These are phyloP conservation scores for Lolium rigidum DNA, from an alignment of 176 grass and related monocot genomes.

Conservation along the genomic window DNA sequence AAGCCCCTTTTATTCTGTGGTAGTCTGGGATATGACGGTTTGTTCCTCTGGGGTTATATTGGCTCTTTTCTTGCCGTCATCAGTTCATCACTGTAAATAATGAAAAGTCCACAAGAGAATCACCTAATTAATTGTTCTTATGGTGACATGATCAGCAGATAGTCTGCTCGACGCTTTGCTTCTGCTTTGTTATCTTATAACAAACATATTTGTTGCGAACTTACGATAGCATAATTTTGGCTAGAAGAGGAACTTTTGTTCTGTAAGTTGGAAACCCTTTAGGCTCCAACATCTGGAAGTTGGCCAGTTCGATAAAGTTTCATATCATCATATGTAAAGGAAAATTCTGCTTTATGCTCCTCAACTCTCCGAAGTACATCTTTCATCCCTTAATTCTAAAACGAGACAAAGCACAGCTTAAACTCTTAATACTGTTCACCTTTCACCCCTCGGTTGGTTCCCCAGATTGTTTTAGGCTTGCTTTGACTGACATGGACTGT, in stretches of 20 bases:
- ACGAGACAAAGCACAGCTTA: neutral
- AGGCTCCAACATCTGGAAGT: slow-evolving; percentile 9
- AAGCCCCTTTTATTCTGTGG: slow-evolving; percentile 10
- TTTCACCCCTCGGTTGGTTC: neutral
- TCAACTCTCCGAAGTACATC: neutral
- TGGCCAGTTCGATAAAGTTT: neutral
- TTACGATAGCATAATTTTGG: slow-evolving; percentile 11
- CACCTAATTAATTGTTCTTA: slow-evolving; percentile 24
- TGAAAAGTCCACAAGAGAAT: neutral
- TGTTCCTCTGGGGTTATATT: slow-evolving; percentile 22
- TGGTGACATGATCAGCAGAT: neutral
- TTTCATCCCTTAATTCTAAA: slow-evolving; percentile 1
- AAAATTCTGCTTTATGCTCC: neutral
- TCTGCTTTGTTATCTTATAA: slow-evolving; percentile 13
- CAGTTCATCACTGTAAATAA: slow-evolving; percentile 26
- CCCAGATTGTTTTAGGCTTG: neutral
- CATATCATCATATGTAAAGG: too few species aligned
- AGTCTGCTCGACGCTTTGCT: neutral
- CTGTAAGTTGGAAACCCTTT: slow-evolving; percentile 1
- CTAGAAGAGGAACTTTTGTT: slow-evolving; percentile 24
- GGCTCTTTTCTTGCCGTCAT: neutral
- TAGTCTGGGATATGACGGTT: neutral
- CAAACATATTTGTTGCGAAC: neutral
- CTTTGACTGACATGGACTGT: neutral
- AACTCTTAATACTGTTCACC: neutral